Conservation (phyloP, 768 basidiomycete genomes). For the Phaeotremella fagi region DNA sequence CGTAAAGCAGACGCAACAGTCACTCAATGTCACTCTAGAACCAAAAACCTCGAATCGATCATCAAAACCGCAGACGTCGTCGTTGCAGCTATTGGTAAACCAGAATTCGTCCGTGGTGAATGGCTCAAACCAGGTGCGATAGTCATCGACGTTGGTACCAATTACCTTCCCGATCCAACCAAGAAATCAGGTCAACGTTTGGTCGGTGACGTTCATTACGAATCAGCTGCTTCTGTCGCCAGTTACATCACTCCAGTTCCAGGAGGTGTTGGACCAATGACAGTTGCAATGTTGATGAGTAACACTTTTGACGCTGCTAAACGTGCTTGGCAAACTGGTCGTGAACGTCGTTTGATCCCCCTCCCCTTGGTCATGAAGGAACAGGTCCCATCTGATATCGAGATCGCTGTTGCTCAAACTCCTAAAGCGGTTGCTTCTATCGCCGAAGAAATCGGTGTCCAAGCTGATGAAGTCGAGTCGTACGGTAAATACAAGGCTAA, state of each 20-base stretch:
- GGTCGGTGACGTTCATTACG: constrained; percentile 91
- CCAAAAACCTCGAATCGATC: constrained; percentile 71
- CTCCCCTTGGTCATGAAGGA: constrained; percentile 71
- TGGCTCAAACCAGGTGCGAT: constrained; percentile 95
- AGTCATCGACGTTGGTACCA: constrained; percentile 97
- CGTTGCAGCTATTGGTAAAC: constrained; percentile 91
- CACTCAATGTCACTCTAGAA: constrained; percentile 92
- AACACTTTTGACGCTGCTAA: constrained; percentile 84
- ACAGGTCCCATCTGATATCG: constrained; percentile 93
- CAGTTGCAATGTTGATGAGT: constrained; percentile 94
- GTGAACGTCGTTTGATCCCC: constrained; percentile 66
- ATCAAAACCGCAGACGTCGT: constrained; percentile 86
- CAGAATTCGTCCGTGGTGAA: constrained; percentile 81
- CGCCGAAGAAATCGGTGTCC: constrained; percentile 80
- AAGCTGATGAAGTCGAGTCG: constrained; percentile 79
- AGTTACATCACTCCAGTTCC: constrained; percentile 95
- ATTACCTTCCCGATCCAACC: constrained; percentile 81
- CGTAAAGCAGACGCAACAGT: constrained; percentile 89
- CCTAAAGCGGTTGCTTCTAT: constrained; percentile 83
- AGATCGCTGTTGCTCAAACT: constrained; percentile 88
- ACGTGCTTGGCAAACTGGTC: constrained; percentile 67
- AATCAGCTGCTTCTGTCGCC: constrained; percentile 68
- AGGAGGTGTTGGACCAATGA: constrained; percentile 99
- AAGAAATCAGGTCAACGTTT: constrained; percentile 95
- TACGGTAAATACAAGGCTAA: constrained; percentile 98